Evolutionary conservation across 257 asterid species (phyloP).

Genomic region (Anisodus tanguticus): DNA sequence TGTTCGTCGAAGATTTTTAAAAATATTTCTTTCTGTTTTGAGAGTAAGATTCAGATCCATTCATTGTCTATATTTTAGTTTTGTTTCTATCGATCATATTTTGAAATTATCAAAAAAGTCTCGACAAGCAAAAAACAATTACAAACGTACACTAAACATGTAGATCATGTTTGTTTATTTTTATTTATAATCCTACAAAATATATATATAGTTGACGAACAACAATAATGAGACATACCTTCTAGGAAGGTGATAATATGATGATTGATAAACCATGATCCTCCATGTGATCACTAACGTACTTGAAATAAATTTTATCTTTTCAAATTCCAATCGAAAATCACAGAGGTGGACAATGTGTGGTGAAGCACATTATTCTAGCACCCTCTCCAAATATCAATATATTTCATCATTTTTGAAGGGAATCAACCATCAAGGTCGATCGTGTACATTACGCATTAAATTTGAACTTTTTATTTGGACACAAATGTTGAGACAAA

Average conservation of each 20-base stretch:
- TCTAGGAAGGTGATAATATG: background rate
- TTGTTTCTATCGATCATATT: background rate
- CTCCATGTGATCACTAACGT: slow-evolving; percentile 22
- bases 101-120: background rate
- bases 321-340: background rate
- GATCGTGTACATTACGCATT: background rate
- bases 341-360: background rate
- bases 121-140: background rate
- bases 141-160: background rate
- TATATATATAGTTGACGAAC: background rate
- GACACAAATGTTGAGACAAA: background rate
- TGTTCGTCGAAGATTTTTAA: background rate
- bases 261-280: slow-evolving; percentile 14
- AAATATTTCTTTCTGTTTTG: background rate
- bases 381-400: slow-evolving; percentile 3
- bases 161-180: slow-evolving; percentile 15
- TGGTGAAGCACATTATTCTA: background rate
- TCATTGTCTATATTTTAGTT: background rate
- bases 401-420: background rate
- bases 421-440: background rate
- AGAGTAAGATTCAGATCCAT: background rate
- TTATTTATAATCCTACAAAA: background rate
- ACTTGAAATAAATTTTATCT: background rate
- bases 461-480: background rate
- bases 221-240: background rate